Base-by-base conservation (phyloP, 2,329 filamentous ascomycete species). In the Coniella lustricola region DNA sequence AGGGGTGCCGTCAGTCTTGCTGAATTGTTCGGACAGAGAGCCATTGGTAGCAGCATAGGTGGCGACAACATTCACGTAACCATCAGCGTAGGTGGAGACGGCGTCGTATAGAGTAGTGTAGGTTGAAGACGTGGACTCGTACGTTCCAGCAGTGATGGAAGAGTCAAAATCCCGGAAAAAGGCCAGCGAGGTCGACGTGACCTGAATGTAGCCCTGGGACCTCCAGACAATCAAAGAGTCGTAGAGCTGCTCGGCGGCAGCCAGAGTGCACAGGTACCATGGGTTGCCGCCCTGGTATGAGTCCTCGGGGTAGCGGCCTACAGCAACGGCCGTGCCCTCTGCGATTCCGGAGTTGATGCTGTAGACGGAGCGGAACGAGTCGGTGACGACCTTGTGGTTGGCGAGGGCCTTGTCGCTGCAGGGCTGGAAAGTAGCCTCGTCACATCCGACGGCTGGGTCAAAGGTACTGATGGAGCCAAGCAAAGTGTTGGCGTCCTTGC, bases 181-280 rank as follows among this genome's bases (percentile, higher is more conserved):
- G 7, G 76, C 60, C 8, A 89, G 71, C 0, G 85, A 89, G 2
- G 73, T 74, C 0, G 71, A 67, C 4, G 79, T 84, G 40, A 91
- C 76, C 1, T 74, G 76, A 57, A 94, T 74, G 5, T 73, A 81
- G 1, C 80, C 81, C 21, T 73, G 64, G 32, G 70, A 65, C 53
- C 83, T 73, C 85, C 85, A 91, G 43, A 84, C 80, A 55, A 84
- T 82, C 1, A 90, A 59, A 1, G 87, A 84, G 57, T 86, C 82
- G 62, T 90, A 91, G 3, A 94, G 75, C 60, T 87, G 83, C 65
- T 93, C 87, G 3, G 87, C 88, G 0, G 85, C 85, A 2, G 85
- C 86, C 25, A 89, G 72, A 1, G 85, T 91, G 57, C 77, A 77
- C 12, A 91, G 73, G 58, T 89, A 87, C 87, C 87, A 93, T 1